phyloP scores from a whole-genome alignment of 129 eudicot genomes.

The Centaurea solstitialis region DNA sequence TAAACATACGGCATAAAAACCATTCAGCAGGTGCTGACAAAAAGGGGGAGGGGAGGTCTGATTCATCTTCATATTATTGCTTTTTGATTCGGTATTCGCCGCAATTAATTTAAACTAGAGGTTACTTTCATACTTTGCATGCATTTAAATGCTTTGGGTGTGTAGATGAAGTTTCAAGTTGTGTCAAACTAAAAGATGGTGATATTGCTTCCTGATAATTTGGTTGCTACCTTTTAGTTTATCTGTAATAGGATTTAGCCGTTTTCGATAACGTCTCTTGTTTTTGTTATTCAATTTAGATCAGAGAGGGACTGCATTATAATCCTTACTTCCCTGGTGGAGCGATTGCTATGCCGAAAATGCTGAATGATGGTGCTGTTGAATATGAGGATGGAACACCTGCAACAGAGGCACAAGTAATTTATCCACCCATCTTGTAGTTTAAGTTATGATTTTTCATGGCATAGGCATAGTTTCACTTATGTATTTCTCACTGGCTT shows the following conservation, averaged over 20 bases:
- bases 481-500: slow-evolving; percentile 4
- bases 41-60: background rate
- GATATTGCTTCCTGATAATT: background rate
- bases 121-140: background rate
- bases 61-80: background rate
- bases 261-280: background rate
- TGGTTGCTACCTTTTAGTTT: background rate
- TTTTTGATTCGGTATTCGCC: background rate
- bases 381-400: slow-evolving; percentile 91
- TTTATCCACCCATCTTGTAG: background rate
- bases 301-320: slow-evolving; percentile 81
- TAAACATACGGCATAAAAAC: too few relatives aligned
- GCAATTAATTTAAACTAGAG: background rate
- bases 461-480: background rate
- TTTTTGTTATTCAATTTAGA: slow-evolving; percentile 31
- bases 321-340: slow-evolving; percentile 93
- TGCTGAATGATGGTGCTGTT: slow-evolving; percentile 86
- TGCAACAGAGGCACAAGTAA: slow-evolving; percentile 83
- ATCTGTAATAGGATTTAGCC: background rate
- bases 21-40: background rate
- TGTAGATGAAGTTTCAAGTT: background rate
- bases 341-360: slow-evolving; percentile 91
- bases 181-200: background rate
- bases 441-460: background rate
- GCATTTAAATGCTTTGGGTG: background rate